Base-by-base conservation (phyloP, 23 red algal species). In the Gracilaria gracilis region DNA sequence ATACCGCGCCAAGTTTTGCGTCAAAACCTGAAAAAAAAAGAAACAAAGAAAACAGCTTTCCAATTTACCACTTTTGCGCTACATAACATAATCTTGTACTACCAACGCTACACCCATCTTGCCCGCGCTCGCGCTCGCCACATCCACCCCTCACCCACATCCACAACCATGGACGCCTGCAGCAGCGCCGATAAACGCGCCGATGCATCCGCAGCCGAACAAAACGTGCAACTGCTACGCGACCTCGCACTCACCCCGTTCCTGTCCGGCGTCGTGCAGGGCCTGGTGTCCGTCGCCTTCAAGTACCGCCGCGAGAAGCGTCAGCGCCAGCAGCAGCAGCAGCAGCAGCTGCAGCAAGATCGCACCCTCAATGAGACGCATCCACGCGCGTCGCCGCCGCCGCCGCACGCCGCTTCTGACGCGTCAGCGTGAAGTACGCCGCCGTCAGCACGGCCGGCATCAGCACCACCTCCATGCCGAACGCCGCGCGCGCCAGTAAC, bases 221-320 rank as follows among this genome's bases (percentile, higher is more conserved):
- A 21, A 7, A 20, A 39, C 33, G 3, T 62, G 17, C 19, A 61
- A 15, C 57, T 61, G 28, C 17, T 39, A 2, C 77, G 50, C 53
- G 53, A 81, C 34, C 24, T 61, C 32, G 77, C 77, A 9, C 3
- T 61, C 50, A 49, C 59, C 7, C 83, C 83, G 9, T 75, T 86
- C 66, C 11, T 67, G 34, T 50, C 83, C 36, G 83, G 83, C 39
- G 33, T 86, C 36, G 50, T 86, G 36, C 83, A 86, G 65, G 83
- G 83, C 39, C 54, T 86, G 47, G 65, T 74, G n/a, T 74, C 61
- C 61, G 83, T 86, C 34, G 37, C 38, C 35, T 24, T 86, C 47
- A 67, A 71, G 44, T 44, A 64, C 25, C 49, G 61, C 23, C 58
- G 61, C n/a, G 83, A 86, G 65, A 32, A 64, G 61, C 61, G 83